Evolutionary conservation across 2,329 filamentous ascomycete species (phyloP).

Genomic region (Hymenoscyphus albidus): DNA sequence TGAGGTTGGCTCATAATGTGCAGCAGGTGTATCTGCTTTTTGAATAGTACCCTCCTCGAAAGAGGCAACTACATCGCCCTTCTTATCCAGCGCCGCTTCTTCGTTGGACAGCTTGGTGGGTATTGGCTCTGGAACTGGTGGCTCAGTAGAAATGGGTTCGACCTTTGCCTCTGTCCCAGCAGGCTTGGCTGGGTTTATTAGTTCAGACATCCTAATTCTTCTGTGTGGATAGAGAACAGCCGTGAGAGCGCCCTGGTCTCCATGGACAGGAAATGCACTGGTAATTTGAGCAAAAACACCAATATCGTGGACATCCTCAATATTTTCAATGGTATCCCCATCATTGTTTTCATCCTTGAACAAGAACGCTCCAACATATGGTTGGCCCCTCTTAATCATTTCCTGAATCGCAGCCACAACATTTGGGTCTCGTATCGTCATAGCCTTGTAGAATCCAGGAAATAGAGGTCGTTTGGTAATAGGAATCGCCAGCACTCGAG

Average conservation of each 20-base stretch:
- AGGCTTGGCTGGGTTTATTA: constrained; percentile 60
- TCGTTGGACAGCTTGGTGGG: constrained; percentile 50
- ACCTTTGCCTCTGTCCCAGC: constrained; percentile 40
- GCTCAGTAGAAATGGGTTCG: constrained; percentile 40
- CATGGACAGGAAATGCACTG: constrained; percentile 86
- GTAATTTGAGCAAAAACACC: constrained; percentile 98
- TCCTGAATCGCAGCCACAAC: constrained; percentile 91
- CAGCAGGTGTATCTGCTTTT: constrained; percentile 44
- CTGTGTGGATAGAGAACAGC: constrained; percentile 95
- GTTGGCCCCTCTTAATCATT: constrained; percentile 94
- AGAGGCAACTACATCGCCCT: constrained; percentile 92
- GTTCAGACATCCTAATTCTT: constrained; percentile 80
- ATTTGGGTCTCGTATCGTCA: constrained; percentile 90
- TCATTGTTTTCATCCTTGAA: constrained; percentile 96
- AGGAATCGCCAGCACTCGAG: constrained; percentile 94
- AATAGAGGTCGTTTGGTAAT: constrained; percentile 92
- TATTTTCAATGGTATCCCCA: constrained; percentile 85
- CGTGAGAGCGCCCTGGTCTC: constrained; percentile 80
- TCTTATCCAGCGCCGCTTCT: constrained; percentile 59
- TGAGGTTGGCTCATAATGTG: constrained; percentile 78
- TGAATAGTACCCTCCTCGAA: constrained; percentile 81
- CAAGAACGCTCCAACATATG: constrained; percentile 93
- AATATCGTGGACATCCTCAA: constrained; percentile 89
- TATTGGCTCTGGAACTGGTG: constrained; percentile 56
- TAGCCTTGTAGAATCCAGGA: constrained; percentile 97